phyloP scores from a whole-genome alignment of 495 filamentous ascomycete genomes.

The Penicillium tannophilum region DNA sequence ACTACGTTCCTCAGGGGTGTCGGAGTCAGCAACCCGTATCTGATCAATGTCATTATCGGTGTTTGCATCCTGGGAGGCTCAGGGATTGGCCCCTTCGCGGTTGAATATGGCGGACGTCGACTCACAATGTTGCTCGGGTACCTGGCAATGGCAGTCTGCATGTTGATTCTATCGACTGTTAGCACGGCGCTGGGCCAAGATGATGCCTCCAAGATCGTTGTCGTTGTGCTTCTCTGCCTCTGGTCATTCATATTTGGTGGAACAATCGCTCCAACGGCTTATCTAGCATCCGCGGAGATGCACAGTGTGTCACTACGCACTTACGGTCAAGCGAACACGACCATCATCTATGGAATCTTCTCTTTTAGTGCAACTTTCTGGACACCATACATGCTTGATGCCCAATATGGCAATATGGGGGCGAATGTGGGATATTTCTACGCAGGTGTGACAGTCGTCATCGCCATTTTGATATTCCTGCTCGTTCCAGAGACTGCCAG shows the following conservation, averaged over 20 bases:
- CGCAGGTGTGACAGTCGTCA: conserved; percentile 25
- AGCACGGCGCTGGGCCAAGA: conserved; percentile 20
- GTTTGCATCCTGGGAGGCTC: conserved; percentile 32
- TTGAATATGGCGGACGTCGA: conserved; percentile 34
- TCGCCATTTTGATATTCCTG: conserved; percentile 22
- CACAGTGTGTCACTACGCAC: conserved; percentile 35
- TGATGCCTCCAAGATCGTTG: conserved; percentile 19
- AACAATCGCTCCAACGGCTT: conserved; percentile 26
- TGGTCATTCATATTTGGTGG: conserved; percentile 36
- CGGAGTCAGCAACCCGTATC: conserved; percentile 30
- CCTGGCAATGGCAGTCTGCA: conserved; percentile 27
- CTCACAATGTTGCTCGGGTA: conserved; percentile 28
- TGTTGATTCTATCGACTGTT: conserved; percentile 31
- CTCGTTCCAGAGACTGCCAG: conserved; percentile 34
- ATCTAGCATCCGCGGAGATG: conserved; percentile 30
- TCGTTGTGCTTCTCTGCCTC: conserved; percentile 28
- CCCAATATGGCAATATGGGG: conserved; percentile 33
- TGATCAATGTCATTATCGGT: conserved; percentile 34
- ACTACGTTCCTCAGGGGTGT: conserved; percentile 29
- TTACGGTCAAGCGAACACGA: conserved; percentile 34
- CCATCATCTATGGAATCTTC: conserved; percentile 28
- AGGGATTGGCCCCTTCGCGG: conserved; percentile 23
- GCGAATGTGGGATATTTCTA: conserved; percentile 36
- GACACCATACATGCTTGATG: conserved; percentile 34
- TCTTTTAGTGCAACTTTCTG: conserved; percentile 32